Evolutionary conservation across 495 filamentous ascomycete species (phyloP).

Genomic region (Podospora australis): DNA sequence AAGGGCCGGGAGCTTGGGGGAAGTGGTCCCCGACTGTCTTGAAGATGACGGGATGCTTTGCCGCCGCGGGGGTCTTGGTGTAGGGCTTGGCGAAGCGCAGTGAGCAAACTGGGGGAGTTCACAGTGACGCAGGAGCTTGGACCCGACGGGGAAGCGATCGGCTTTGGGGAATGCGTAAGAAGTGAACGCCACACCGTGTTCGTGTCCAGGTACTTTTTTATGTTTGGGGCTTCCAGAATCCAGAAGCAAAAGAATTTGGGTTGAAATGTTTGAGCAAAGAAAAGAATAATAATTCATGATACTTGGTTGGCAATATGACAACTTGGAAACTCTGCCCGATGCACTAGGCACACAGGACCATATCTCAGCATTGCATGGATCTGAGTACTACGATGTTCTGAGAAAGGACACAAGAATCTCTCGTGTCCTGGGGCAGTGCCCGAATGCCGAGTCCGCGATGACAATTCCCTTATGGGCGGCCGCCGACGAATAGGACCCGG

Average conservation of each 20-base stretch:
- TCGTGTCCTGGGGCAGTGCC: not conserved
- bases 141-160: slow-evolving; percentile 22
- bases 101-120: slow-evolving; percentile 1
- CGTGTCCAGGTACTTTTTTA: not conserved
- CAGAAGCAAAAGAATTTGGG: no score
- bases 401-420: no score
- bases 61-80: slow-evolving; percentile 1
- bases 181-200: slow-evolving; percentile 1
- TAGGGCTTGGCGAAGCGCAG: slow-evolving; percentile 13
- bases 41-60: slow-evolving; percentile 13
- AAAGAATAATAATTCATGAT: no score
- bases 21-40: no score
- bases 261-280: no score
- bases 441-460: slow-evolving; percentile 5
- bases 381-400: no score
- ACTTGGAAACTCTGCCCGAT: no score
- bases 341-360: no score
- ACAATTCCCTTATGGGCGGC: not conserved
- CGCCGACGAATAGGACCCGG: no score
- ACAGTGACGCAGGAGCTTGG: slow-evolving; percentile 24
- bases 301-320: no score
- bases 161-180: slow-evolving; percentile 7
- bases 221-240: no score
- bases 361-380: no score
- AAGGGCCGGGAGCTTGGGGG: not conserved